Base-by-base conservation (phyloP, 768 basidiomycete species). In the Lactarius akahatsu region DNA sequence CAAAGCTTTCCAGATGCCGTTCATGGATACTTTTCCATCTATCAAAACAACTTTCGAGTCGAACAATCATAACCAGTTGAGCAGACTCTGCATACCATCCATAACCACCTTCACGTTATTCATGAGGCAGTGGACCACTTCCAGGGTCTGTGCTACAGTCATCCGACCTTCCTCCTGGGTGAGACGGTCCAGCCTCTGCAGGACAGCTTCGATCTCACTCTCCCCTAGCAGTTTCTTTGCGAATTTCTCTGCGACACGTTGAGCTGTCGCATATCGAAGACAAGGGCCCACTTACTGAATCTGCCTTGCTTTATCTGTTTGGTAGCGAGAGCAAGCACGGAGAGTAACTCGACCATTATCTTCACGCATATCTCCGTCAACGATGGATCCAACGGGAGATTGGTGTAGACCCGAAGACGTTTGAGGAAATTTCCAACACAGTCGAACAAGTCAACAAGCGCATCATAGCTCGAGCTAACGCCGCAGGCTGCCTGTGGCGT, bases 151-250 rank as follows among this genome's bases (percentile, higher is more conserved):
- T 4, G 16, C 45, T 28, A 10, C 43, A 2, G 59, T 61, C 30
- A 61, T 16, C 15, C 45, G 59, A 36, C 45, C 47, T 50, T 61
- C 59, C 30, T 61, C 59, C 10, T 61, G 59, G 10, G 59, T 61
- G 30, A 61, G 59, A n/a, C 59, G 45, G 38, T 61, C 59, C 43
- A 61, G 32, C 9, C 60, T 50, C n/a, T 52, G 60, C 15, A 61
- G 45, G 20, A 61, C 45, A 18, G 45, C 47, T 47, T 61, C 60
- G 13, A 61, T 45, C 4, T 61, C 60, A 34, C 60, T 61, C n/a
- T 61, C 47, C 26, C 60, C 45, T 20, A 52, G 30, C 15, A 61
- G 30, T 38, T 63, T 55, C 52, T 55, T 61, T 16, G 43, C 18
- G 18, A 62, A 38, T 40, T 62, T 50, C 62, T 26, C 57, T 6